Evolutionary conservation across 805 yeast species (phyloP).

Genomic region (Debaryomyces castellii): DNA sequence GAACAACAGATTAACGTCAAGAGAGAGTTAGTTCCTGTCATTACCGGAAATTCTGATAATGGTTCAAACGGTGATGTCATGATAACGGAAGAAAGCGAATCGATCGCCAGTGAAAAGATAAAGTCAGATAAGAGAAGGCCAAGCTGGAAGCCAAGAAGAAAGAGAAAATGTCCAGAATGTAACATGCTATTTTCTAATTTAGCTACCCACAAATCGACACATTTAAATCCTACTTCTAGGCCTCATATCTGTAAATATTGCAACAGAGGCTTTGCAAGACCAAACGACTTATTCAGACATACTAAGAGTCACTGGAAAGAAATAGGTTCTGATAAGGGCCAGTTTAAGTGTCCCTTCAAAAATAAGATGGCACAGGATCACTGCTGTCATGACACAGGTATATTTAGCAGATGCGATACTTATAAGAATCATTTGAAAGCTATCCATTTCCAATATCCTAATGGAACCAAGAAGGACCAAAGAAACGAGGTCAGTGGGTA

Average conservation of each 20-base stretch:
- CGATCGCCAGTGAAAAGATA: not conserved
- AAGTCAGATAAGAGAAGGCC: constrained; percentile 5
- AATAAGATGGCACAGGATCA: constrained; percentile 28
- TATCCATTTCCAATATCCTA: constrained; percentile 84
- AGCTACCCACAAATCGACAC: constrained; percentile 82
- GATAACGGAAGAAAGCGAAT: not conserved
- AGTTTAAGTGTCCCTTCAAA: constrained; percentile 79
- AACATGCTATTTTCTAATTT: constrained; percentile 68
- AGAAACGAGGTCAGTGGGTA: constrained; percentile 66
- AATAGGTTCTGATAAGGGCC: constrained; percentile 60
- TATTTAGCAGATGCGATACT: constrained; percentile 87
- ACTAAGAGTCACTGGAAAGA: constrained; percentile 84
- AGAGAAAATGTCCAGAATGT: constrained; percentile 73
- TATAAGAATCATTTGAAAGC: constrained; percentile 89
- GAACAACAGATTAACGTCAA: not conserved
- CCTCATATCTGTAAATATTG: constrained; percentile 81
- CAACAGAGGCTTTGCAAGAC: constrained; percentile 81
- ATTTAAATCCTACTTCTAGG: constrained; percentile 64
- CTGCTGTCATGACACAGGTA: constrained; percentile 79
- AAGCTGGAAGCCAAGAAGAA: constrained; percentile 51
- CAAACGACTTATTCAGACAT: constrained; percentile 84
- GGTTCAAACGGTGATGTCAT: not conserved
- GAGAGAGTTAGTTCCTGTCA: not conserved
- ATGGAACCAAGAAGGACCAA: constrained; percentile 79
- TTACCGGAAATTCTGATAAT: no score